Evolutionary conservation across 495 filamentous ascomycete genomes (phyloP), one percentile per base, ranked within the genome.

Genomic region (Talaromyces liani): DNA sequence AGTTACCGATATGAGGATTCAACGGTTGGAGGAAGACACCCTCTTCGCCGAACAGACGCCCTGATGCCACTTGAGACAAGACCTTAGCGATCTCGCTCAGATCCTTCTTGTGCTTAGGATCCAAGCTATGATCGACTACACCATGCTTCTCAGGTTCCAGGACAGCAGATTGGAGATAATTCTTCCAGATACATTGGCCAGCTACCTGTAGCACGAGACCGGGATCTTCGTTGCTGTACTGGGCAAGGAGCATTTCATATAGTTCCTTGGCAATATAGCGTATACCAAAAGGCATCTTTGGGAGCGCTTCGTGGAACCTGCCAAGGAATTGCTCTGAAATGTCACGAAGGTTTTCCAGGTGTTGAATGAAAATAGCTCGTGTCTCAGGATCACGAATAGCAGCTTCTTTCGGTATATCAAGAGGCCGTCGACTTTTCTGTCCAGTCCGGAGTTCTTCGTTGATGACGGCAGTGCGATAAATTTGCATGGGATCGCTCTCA

Each of bases 401-500:
- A 65, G 95, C 79, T 72, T 99, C 94, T 47, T 92, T 84, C 3
- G 91, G 86, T 55, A 99, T 86, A 65, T 95, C 89, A 7, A 90
- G 86, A 25, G 82, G 86, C 58, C 93, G 84, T 39, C 80, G 82
- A 72, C 92, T 96, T 39, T 90, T 84, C 67, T 85, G 87, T 25
- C 94, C 94, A 0, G 94, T 98, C 6, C 89, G 87, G 39, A 99
- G 85, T 72, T 99, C 93, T 73, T 99, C 94, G 68, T 98, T 94
- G 72, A 96, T 97, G 75, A 98, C 92, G 10, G 88, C 85, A 12
- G 92, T 93, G 25, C 91, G 85, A 75, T 99, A 97, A 58, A 99
- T 99, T 67, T 97, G 93, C 80, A 98, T 89, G 0, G 94, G 94
- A 71, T 99, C 94, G 69, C 93, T 97, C 74, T 99, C 94, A 16